Evolutionary conservation across 2,329 filamentous ascomycete genomes (phyloP).

Genomic region (Alternaria viburni): DNA sequence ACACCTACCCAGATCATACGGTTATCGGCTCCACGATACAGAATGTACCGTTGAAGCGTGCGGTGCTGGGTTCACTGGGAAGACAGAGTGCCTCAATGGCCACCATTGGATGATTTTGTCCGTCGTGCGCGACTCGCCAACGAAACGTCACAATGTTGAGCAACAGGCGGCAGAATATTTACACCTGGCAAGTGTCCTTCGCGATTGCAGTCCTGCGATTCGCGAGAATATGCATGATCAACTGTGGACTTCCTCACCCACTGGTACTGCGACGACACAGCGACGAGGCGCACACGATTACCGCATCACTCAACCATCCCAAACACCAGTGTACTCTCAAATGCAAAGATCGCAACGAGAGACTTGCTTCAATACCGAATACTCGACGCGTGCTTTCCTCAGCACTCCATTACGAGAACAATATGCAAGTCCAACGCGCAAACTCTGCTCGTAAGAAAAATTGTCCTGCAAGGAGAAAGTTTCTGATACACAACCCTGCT

Average conservation of each 20-base stretch:
- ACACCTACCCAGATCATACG: background rate
- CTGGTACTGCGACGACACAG: background rate
- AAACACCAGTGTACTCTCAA: background rate
- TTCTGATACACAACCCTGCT: background rate
- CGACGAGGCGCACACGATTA: background rate
- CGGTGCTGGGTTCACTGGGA: background rate
- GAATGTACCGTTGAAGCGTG: background rate
- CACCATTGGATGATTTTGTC: background rate
- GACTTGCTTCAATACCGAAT: background rate
- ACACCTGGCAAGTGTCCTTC: background rate
- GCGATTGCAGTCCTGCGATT: background rate
- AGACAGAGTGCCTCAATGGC: background rate
- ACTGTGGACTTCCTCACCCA: background rate
- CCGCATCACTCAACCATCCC: background rate
- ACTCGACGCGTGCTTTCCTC: background rate
- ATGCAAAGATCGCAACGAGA: background rate
- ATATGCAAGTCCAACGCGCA: background rate
- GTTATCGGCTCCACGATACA: background rate
- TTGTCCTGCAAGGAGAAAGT: background rate
- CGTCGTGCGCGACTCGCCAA: background rate
- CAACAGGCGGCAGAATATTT: background rate
- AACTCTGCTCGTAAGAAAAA: background rate
- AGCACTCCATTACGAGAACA: background rate
- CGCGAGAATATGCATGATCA: background rate
- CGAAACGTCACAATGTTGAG: background rate